These are phyloP conservation scores for Candolleomyces eurysporus DNA, from an alignment of 768 basidiomycete genomes.

Conservation along the genomic window DNA sequence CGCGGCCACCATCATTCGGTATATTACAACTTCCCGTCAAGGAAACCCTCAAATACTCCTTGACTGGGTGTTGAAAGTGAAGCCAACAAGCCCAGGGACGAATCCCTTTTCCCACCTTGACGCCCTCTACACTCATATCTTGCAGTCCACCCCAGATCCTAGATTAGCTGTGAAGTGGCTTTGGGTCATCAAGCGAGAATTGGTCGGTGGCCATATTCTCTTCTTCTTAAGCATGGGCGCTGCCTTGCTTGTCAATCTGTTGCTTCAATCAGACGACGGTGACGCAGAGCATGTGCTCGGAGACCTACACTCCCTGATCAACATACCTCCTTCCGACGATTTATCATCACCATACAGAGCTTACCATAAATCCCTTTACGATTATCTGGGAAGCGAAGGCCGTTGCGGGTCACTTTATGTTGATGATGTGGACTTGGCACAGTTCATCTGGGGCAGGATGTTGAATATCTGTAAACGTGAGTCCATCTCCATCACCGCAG, in stretches of 20 bases:
- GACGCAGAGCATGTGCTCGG: background rate
- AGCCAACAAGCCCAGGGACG: no score
- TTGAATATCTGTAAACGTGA: no score
- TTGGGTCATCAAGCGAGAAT: background rate
- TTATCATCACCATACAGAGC: background rate
- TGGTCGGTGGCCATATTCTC: background rate
- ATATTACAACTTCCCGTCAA: background rate
- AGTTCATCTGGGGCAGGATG: no score
- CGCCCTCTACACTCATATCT: no score
- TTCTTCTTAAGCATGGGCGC: no score
- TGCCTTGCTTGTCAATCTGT: background rate
- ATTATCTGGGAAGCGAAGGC: background rate
- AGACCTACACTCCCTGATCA: background rate
- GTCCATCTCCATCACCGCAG: no score
- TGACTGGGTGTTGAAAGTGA: background rate
- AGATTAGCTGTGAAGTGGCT: background rate
- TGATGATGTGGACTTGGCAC: no score
- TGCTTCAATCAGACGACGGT: background rate
- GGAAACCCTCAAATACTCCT: conserved; percentile 11
- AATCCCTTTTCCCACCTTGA: no score
- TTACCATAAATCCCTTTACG: background rate
- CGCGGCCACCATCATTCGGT: conserved; percentile 13
- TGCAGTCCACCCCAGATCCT: no score
- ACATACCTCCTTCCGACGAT: background rate
- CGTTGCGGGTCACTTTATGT: no score